Conservation (phyloP, 2,329 filamentous ascomycete genomes). For the Aspergillus tamarii region DNA sequence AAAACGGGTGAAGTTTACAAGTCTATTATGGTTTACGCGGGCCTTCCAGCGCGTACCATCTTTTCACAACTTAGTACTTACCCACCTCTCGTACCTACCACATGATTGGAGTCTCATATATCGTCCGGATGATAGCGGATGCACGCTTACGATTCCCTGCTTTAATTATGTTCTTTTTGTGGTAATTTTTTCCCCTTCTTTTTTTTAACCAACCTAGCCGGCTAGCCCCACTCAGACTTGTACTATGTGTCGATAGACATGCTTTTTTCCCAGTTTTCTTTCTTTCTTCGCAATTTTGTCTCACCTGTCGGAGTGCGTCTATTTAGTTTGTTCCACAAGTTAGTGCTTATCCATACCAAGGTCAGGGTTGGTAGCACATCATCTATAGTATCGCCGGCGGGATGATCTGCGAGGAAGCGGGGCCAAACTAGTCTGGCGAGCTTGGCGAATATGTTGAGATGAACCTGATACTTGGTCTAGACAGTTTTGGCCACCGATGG, state of each 20-base stretch:
- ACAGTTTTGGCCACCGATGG: not conserved
- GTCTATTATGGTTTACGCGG: too few species aligned
- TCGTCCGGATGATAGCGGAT: not conserved
- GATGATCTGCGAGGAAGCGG: slow-evolving; percentile 5
- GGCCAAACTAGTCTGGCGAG: slow-evolving; percentile 3
- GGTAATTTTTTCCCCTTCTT: not conserved
- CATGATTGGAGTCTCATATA: not conserved
- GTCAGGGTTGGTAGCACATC: not conserved
- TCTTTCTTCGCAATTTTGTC: not conserved
- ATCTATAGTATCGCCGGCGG: not conserved
- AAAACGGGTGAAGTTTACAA: too few species aligned
- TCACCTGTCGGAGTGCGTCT: not conserved
- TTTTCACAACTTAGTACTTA: too few species aligned
- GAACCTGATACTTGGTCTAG: not conserved
- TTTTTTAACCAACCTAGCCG: not conserved
- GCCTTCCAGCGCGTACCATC: too few species aligned
- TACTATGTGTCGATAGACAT: not conserved
- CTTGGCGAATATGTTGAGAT: not conserved
- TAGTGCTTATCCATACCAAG: slow-evolving; percentile 3
- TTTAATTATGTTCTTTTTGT: not conserved
- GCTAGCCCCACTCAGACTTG: not conserved
- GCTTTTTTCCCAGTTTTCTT: not conserved
- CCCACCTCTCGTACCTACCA: too few species aligned
- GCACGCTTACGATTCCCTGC: not conserved
- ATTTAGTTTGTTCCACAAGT: not conserved